Evolutionary conservation across 192 early-diverging fungal species (phyloP).

Genomic region (Coemansia erecta): DNA sequence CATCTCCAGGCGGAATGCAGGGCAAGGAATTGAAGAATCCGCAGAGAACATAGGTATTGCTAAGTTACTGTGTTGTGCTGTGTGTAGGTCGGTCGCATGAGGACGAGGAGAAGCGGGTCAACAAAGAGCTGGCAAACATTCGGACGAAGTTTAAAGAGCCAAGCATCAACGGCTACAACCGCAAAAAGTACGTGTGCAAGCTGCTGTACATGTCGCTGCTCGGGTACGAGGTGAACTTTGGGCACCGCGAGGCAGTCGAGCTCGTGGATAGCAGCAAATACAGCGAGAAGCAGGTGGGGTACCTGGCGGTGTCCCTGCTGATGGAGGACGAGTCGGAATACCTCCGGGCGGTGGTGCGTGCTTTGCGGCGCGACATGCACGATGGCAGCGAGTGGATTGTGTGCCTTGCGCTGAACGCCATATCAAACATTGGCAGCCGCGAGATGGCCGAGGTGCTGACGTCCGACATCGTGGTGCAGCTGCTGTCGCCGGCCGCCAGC

Average conservation of each 20-base stretch:
- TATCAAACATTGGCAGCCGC: slow-evolving; percentile 92
- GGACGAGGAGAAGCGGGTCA: slow-evolving; percentile 96
- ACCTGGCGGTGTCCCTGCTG: slow-evolving; percentile 91
- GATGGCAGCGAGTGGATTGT: slow-evolving; percentile 79
- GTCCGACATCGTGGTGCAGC: slow-evolving; percentile 76
- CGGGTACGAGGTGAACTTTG: slow-evolving; percentile 98
- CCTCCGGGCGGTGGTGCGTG: slow-evolving; percentile 78
- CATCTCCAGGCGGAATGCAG: not conserved
- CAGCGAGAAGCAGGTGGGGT: slow-evolving; percentile 99
- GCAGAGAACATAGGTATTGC: not conserved
- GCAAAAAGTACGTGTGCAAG: slow-evolving; percentile 99
- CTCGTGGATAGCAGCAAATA: slow-evolving; percentile 87
- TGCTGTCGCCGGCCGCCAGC: slow-evolving; percentile 79
- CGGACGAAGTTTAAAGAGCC: slow-evolving; percentile 95
- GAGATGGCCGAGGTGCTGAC: slow-evolving; percentile 89
- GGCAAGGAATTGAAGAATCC: not conserved
- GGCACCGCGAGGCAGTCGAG: slow-evolving; percentile 94
- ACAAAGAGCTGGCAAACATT: slow-evolving; percentile 99
- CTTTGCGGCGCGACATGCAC: slow-evolving; percentile 88
- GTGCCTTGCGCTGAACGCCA: slow-evolving; percentile 91
- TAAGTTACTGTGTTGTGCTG: not conserved
- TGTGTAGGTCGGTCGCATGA: slow-evolving; percentile 87
- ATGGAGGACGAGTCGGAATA: slow-evolving; percentile 86
- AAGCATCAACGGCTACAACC: slow-evolving; percentile 93
- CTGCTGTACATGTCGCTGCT: slow-evolving; percentile 99